Evolutionary conservation across 1,284 basidiomycete species (phyloP).

Genomic region (Cutaneotrichosporon sp.): DNA sequence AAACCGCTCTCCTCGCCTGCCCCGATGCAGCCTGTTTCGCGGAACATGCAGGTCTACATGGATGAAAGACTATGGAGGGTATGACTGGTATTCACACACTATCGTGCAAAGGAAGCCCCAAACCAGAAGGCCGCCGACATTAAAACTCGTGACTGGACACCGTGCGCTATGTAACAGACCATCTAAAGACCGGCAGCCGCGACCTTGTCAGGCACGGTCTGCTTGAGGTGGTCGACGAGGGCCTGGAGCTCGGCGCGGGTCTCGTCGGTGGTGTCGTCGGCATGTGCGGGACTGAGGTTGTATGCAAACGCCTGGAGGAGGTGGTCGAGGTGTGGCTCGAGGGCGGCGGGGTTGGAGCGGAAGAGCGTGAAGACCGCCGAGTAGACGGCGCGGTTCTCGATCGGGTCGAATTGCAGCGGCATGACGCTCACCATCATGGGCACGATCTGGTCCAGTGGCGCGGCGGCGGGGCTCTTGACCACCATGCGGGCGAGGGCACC

Average conservation of each 20-base stretch:
- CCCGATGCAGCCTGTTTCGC: background rate
- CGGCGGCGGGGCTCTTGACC: conserved; percentile 68
- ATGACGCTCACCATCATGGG: conserved; percentile 76
- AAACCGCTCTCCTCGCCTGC: background rate
- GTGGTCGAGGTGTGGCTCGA: conserved; percentile 73
- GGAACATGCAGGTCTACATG: conserved; percentile 21
- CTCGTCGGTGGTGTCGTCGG: conserved; percentile 73
- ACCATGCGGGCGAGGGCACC: conserved; percentile 90
- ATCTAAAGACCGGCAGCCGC: conserved; percentile 42
- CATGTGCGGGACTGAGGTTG: conserved; percentile 68
- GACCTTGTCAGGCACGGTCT: conserved; percentile 47
- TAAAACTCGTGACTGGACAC: conserved; percentile 9
- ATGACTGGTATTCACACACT: conserved; percentile 15
- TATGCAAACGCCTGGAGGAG: conserved; percentile 77
- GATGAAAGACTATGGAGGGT: conserved; percentile 18
- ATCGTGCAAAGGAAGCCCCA: conserved; percentile 6
- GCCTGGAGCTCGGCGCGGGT: conserved; percentile 67
- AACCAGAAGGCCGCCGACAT: conserved; percentile 7
- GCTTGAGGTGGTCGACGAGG: conserved; percentile 66
- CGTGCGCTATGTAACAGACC: no score
- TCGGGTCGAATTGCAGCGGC: conserved; percentile 80
- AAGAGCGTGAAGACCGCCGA: conserved; percentile 84
- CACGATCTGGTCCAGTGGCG: conserved; percentile 83
- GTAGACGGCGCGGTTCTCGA: conserved; percentile 88
- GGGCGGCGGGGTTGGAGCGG: conserved; percentile 62